phyloP scores from a whole-genome alignment of 805 yeast genomes.

The Clavispora fructus region DNA sequence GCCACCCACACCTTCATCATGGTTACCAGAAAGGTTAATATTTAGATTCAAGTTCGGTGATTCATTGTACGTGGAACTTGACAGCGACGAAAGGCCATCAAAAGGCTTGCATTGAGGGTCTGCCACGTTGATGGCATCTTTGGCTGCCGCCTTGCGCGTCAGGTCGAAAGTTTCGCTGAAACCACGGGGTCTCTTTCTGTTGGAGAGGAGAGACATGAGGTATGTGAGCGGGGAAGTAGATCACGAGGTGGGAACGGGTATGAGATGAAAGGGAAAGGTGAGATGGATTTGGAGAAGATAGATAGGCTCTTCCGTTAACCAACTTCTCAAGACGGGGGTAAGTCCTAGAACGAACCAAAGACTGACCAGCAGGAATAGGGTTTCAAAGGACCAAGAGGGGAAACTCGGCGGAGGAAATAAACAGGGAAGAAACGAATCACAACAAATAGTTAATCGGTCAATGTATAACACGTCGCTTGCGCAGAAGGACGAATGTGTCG shows the following conservation, averaged over 20 bases:
- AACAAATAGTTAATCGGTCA: too few relatives aligned
- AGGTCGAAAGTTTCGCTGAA: conserved; percentile 36
- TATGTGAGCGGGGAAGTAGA: too few relatives aligned
- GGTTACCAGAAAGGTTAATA: conserved; percentile 2
- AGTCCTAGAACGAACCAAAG: neutral
- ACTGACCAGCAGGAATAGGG: neutral
- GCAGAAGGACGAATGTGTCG: neutral
- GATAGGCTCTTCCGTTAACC: too few relatives aligned
- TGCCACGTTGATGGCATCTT: conserved; percentile 3
- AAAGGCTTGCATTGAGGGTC: conserved; percentile 1
- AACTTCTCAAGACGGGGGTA: too few relatives aligned
- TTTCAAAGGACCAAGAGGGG: neutral
- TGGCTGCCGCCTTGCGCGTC: conserved; percentile 12
- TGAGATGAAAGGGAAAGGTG: neutral
- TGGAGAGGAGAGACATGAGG: conserved; percentile 32
- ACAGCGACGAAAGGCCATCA: conserved; percentile 2
- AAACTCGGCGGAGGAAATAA: neutral
- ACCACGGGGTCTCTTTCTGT: conserved; percentile 42
- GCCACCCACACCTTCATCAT: neutral
- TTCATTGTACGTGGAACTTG: conserved; percentile 4
- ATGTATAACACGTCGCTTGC: neutral
- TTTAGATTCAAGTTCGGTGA: conserved; percentile 6
- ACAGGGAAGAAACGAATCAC: neutral
- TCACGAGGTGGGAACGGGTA: too few relatives aligned
- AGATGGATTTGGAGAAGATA: neutral